These are phyloP conservation scores for Hypsizygus ulmarius DNA, from an alignment of 1,284 basidiomycete species.

Conservation along the genomic window DNA sequence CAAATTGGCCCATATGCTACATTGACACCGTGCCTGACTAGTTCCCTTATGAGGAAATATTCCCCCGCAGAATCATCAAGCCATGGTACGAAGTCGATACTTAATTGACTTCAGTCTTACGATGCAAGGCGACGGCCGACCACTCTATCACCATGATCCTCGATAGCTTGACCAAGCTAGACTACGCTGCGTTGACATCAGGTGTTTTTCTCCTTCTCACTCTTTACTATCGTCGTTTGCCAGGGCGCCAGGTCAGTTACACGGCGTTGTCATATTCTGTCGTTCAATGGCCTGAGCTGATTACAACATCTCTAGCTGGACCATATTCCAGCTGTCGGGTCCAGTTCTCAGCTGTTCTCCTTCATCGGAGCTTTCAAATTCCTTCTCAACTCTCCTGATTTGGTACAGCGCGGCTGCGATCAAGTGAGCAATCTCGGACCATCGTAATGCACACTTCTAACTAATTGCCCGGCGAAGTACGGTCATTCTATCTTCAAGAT, in stretches of 20 bases:
- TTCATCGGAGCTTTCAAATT: slow-evolving; percentile 21
- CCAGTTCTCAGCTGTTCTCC: slow-evolving; percentile 18
- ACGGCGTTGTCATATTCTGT: neutral
- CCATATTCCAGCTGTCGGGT: slow-evolving; percentile 23
- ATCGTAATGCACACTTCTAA: neutral
- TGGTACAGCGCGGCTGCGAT: slow-evolving; percentile 29
- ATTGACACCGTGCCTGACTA: too few species aligned
- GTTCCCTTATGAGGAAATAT: too few species aligned
- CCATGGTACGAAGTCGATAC: too few species aligned
- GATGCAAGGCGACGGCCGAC: too few species aligned
- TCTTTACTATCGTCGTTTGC: slow-evolving; percentile 7
- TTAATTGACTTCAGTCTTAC: too few species aligned
- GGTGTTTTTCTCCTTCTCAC: neutral
- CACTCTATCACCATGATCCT: neutral
- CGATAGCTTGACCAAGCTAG: neutral
- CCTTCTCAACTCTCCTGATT: slow-evolving; percentile 15
- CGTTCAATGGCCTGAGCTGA: neutral
- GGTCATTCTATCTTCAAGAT: slow-evolving; percentile 35
- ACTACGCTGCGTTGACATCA: neutral
- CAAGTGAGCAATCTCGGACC: slow-evolving; percentile 18
- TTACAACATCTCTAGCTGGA: slow-evolving; percentile 12
- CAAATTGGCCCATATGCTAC: too few species aligned
- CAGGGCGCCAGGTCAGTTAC: slow-evolving; percentile 11
- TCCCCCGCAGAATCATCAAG: too few species aligned
- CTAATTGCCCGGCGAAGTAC: neutral